Evolutionary conservation across 2,329 filamentous ascomycete genomes (phyloP).

Genomic region (Diplodia corticola): DNA sequence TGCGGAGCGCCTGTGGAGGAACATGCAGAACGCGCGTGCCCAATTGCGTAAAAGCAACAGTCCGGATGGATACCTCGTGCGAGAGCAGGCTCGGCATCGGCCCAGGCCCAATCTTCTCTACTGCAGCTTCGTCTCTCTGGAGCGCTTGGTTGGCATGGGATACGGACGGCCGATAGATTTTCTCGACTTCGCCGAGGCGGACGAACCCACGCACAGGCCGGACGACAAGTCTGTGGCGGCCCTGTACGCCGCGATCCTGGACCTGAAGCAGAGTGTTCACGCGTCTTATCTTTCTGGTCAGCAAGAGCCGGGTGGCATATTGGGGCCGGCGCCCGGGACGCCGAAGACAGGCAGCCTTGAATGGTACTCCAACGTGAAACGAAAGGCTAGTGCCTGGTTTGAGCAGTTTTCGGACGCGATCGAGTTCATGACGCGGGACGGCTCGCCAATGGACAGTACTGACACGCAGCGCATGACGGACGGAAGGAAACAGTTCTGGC

Average conservation of each 20-base stretch:
- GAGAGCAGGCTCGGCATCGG: not conserved
- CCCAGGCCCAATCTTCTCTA: slow-evolving; percentile 18
- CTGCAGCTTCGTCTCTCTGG: slow-evolving; percentile 15
- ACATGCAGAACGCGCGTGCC: slow-evolving; percentile 19
- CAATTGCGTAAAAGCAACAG: slow-evolving; percentile 20
- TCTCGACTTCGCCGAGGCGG: slow-evolving; percentile 18
- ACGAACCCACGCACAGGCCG: slow-evolving; percentile 8
- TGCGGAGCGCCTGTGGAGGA: slow-evolving; percentile 19
- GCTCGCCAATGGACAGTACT: not conserved
- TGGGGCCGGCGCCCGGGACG: not conserved
- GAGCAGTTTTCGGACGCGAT: slow-evolving; percentile 3
- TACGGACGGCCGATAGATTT: slow-evolving; percentile 21
- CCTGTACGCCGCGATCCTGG: not conserved
- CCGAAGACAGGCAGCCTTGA: slow-evolving; percentile 3
- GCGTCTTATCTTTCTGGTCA: slow-evolving; percentile 8
- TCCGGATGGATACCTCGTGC: slow-evolving; percentile 11
- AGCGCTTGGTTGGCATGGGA: slow-evolving; percentile 15
- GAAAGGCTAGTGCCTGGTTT: slow-evolving; percentile 5
- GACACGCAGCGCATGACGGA: not conserved
- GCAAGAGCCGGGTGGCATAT: not conserved
- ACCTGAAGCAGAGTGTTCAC: slow-evolving; percentile 9
- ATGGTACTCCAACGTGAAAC: slow-evolving; percentile 17
- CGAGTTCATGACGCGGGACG: not conserved
- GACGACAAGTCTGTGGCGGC: slow-evolving; percentile 7
- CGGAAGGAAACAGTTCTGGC: not conserved